These are phyloP conservation scores for Sambucus nigra DNA, from an alignment of 129 eudicot genomes.

Conservation along the genomic window DNA sequence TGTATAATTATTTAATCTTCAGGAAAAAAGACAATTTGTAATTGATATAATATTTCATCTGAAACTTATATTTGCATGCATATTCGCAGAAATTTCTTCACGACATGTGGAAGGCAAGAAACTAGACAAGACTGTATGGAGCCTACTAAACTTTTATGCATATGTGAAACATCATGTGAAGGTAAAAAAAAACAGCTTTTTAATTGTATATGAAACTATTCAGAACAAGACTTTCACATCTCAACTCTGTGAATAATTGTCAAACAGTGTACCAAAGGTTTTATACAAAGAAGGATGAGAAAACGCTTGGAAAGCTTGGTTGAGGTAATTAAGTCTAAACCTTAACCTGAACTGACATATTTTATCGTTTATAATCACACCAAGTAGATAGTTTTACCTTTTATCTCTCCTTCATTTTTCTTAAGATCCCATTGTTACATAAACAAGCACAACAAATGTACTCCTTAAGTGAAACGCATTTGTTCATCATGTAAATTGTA, in stretches of 20 bases:
- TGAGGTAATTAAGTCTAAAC: slow-evolving; percentile 38
- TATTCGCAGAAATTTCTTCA: slow-evolving; percentile 47
- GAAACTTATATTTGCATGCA: too few species aligned
- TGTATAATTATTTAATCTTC: too few species aligned
- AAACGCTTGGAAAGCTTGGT: slow-evolving; percentile 70
- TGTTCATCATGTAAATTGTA: slow-evolving; percentile 21
- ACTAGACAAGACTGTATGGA: slow-evolving; percentile 90
- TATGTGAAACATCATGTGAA: slow-evolving; percentile 77
- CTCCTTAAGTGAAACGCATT: background rate
- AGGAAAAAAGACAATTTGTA: too few species aligned
- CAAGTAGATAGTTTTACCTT: background rate
- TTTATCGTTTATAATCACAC: background rate
- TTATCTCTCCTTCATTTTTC: background rate
- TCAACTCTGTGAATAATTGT: slow-evolving; percentile 13
- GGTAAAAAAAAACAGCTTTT: slow-evolving; percentile 30
- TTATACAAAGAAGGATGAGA: slow-evolving; percentile 72
- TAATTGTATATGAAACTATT: background rate
- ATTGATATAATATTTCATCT: too few species aligned
- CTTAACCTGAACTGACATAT: background rate
- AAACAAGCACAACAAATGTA: too few species aligned
- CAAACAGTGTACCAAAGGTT: slow-evolving; percentile 71
- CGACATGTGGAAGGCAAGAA: slow-evolving; percentile 77
- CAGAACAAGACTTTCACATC: background rate
- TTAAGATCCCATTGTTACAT: background rate
- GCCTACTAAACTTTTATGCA: slow-evolving; percentile 71